phyloP scores from a whole-genome alignment of 2,329 filamentous ascomycete species.

The Neofusicoccum sp. region DNA sequence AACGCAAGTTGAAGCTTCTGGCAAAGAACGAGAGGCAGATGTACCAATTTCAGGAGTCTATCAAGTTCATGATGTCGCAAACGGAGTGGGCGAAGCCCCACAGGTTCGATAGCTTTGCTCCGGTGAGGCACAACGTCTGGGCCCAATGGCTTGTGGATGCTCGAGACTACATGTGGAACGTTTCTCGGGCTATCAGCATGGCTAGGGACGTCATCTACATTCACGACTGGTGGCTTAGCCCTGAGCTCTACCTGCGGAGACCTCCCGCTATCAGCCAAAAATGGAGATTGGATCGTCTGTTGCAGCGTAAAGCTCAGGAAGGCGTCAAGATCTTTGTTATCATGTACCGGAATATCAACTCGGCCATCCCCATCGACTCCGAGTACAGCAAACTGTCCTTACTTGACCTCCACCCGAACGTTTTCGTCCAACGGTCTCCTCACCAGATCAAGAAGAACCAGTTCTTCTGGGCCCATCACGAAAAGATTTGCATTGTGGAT shows the following conservation, averaged over 20 bases:
- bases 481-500: slow-evolving; percentile 96
- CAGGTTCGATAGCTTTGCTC: slow-evolving; percentile 90
- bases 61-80: slow-evolving; percentile 77
- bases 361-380: slow-evolving; percentile 94
- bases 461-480: slow-evolving; percentile 98
- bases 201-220: slow-evolving; percentile 98
- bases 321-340: slow-evolving; percentile 98
- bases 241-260: slow-evolving; percentile 90
- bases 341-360: slow-evolving; percentile 95
- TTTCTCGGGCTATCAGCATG: slow-evolving; percentile 94
- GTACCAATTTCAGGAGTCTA: slow-evolving; percentile 90
- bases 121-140: slow-evolving; percentile 80
- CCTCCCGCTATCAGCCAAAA: slow-evolving; percentile 96
- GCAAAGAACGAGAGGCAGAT: slow-evolving; percentile 88
- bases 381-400: slow-evolving; percentile 97
- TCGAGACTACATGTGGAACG: slow-evolving; percentile 99
- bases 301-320: slow-evolving; percentile 91
- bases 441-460: slow-evolving; percentile 99
- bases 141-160: slow-evolving; percentile 97
- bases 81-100: slow-evolving; percentile 82
- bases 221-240: slow-evolving; percentile 98
- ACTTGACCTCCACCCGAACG: slow-evolving; percentile 90
- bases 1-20: slow-evolving; percentile 86
- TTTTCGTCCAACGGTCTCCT: slow-evolving; percentile 92
- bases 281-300: slow-evolving; percentile 88